Percentiles rank a stretch among this genome's conserved stretches.
These are phyloP conservation scores for Bipolaris zeicola DNA, from an alignment of 2,329 filamentous ascomycete genomes.

Conservation along the genomic window DNA sequence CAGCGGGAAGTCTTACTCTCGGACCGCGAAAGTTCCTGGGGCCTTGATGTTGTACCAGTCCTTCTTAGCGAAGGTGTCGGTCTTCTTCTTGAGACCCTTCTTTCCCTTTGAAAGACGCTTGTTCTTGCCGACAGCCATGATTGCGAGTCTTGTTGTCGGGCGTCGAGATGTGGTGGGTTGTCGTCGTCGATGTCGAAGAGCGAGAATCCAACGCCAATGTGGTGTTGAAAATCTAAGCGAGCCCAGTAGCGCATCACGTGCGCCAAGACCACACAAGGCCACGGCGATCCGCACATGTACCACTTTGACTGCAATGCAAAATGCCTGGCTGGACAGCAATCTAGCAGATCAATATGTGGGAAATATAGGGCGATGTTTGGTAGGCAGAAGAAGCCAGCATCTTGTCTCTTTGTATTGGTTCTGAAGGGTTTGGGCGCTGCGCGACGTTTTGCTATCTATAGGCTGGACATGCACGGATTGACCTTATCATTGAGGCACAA, in stretches of 20 bases:
- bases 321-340: background rate
- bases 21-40: constrained; percentile 90
- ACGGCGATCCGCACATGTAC: background rate
- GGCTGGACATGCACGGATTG: background rate
- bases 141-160: constrained; percentile 60
- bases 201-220: constrained; percentile 16
- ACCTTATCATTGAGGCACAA: background rate
- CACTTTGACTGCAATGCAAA: background rate
- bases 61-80: constrained; percentile 98
- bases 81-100: constrained; percentile 99
- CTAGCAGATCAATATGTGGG: background rate
- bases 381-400: background rate
- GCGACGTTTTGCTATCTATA: background rate
- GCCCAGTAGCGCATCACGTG: constrained; percentile 18
- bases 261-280: constrained; percentile 9
- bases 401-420: background rate
- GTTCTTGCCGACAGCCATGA: constrained; percentile 93
- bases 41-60: constrained; percentile 99
- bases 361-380: background rate
- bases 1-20: constrained; percentile 75
- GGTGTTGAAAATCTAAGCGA: constrained; percentile 16
- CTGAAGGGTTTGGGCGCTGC: background rate
- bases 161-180: constrained; percentile 37
- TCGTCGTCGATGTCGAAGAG: constrained; percentile 39
- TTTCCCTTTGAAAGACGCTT: constrained; percentile 99